phyloP scores from a whole-genome alignment of 2,329 filamentous ascomycete species.

The Nemania bipapillata region DNA sequence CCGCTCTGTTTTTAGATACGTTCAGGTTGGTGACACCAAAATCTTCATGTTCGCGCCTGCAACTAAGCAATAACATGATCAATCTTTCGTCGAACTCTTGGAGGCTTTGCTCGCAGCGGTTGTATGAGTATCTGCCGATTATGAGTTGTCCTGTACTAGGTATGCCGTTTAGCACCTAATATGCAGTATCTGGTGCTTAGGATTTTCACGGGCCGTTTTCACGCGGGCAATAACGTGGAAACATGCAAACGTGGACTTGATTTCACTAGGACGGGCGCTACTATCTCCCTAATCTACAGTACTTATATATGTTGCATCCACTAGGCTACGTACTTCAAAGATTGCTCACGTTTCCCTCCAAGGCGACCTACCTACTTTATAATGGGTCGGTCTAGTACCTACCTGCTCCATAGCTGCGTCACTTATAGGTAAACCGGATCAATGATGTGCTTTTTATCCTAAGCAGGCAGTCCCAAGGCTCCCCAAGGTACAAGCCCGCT shows the following conservation, averaged over 20 bases:
- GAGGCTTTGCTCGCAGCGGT: too few species aligned
- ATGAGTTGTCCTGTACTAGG: too few species aligned
- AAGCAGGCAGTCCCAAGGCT: background rate
- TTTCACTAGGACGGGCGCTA: background rate
- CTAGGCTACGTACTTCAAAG: background rate
- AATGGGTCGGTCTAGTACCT: background rate
- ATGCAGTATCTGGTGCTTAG: too few species aligned
- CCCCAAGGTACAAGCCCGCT: background rate
- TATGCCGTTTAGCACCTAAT: too few species aligned
- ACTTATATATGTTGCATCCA: background rate
- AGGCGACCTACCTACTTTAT: too few species aligned
- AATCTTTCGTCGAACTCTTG: too few species aligned
- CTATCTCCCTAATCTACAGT: too few species aligned
- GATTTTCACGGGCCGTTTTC: too few species aligned
- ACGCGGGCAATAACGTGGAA: too few species aligned
- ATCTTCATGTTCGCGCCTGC: too few species aligned
- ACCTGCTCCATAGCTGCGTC: slow-evolving; percentile 12
- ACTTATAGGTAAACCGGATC: background rate
- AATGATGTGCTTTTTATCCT: slow-evolving; percentile 14
- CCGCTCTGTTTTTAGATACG: background rate
- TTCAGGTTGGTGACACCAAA: background rate
- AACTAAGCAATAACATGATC: too few species aligned
- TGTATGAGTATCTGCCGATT: too few species aligned
- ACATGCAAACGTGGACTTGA: background rate
- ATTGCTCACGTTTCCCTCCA: background rate